Evolutionary conservation across 2,329 filamentous ascomycete species (phyloP), one percentile per base, ranked within the genome.

Genomic region (Dactylella cylindrospora): DNA sequence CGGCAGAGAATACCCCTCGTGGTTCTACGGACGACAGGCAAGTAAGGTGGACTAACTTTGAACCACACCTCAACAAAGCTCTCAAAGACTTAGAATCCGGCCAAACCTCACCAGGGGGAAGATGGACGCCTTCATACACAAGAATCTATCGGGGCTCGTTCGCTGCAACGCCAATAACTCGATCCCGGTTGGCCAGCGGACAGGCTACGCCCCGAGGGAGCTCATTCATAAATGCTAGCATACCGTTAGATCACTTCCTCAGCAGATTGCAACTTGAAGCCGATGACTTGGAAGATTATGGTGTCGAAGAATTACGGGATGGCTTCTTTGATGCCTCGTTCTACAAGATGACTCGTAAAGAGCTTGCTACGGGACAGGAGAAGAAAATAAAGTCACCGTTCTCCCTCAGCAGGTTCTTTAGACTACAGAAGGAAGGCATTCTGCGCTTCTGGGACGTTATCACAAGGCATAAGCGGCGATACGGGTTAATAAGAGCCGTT

Each of bases 271-370:
- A 73, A 31, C 66, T 75, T 12, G 72, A 76, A 40, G 65, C 67
- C 64, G 68, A 68, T 32, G 67, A 69, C 19, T 66, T 68, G 33
- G 67, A 68, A 33, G 73, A 72, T n/a, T 76, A 75, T 66, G 74
- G 73, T 4, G 69, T 76, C 3, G 72, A 75, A 51, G 74, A 76
- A 60, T 64, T 71, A 22, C 70, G 74, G 52, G 74, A 76, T 69
- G 74, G 74, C 2, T 75, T 76, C 60, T 76, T 76, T 52, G 74
- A 76, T 68, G 73, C 72, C 3, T 68, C 71, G 1, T 76, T 75
- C 51, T 70, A 79, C 59, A 62, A 62, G 32, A 62, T 62, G 57
- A 29, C 57, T 15, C 29, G 57, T 15, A 62, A 50, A n/a, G 49
- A 62, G 9, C 17, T 62, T 22, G 57, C 57, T 44, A 46, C 43